Percentiles rank a stretch among this genome's conserved stretches.
Evolutionary conservation across 2,329 filamentous ascomycete genomes (phyloP).

Genomic region (Ophiostoma ulmi): DNA sequence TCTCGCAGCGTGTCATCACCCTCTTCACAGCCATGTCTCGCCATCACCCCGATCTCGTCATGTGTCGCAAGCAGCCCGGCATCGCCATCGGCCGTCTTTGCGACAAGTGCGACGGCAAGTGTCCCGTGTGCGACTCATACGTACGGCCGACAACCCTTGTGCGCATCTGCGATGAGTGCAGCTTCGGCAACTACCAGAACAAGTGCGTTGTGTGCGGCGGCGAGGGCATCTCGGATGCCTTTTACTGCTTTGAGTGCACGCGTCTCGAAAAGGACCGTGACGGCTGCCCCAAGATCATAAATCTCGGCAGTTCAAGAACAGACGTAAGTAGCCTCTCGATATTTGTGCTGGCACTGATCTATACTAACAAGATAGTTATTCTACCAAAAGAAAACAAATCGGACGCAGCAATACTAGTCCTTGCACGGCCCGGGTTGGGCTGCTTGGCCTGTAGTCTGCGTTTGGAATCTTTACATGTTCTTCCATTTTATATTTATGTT

Average conservation of each 20-base stretch:
- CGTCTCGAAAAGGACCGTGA: constrained; percentile 94
- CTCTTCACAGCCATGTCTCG: constrained; percentile 62
- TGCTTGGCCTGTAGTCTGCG: constrained; percentile 19
- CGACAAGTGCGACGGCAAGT: constrained; percentile 99
- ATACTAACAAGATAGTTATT: constrained; percentile 44
- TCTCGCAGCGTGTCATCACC: neutral
- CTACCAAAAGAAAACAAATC: constrained; percentile 64
- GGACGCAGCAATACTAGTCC: constrained; percentile 52
- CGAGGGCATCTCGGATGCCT: constrained; percentile 91
- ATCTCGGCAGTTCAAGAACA: constrained; percentile 89
- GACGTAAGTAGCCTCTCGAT: constrained; percentile 56
- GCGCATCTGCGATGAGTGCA: constrained; percentile 98
- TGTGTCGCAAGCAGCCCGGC: constrained; percentile 98
- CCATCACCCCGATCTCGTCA: constrained; percentile 96
- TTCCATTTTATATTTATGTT: no score
- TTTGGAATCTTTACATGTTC: neutral
- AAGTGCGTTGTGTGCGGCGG: constrained; percentile 98
- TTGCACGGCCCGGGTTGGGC: constrained; percentile 47
- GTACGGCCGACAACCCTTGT: constrained; percentile 95
- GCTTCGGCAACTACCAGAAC: constrained; percentile 99
- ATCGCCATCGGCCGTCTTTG: constrained; percentile 98
- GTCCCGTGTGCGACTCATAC: constrained; percentile 97
- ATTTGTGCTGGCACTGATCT: neutral
- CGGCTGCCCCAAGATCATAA: constrained; percentile 98
- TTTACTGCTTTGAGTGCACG: constrained; percentile 99